phyloP scores from a whole-genome alignment of 2,329 filamentous ascomycete genomes.

The Aspergillus sp. region DNA sequence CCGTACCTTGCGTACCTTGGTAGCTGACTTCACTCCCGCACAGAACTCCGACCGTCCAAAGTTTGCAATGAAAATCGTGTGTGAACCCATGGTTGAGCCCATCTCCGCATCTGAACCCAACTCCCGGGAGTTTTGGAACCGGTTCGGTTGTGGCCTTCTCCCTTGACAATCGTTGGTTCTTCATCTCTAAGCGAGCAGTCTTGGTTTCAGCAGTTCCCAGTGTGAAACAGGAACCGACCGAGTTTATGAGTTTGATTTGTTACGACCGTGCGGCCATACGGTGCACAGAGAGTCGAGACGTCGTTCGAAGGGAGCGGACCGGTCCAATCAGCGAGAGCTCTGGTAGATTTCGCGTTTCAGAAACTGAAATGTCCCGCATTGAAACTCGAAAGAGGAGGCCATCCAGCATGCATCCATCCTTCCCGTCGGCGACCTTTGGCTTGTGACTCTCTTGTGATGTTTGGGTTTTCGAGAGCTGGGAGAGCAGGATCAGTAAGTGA shows the following conservation, averaged over 20 bases:
- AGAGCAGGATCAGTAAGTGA: background rate
- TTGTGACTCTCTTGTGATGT: background rate
- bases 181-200: too few relatives aligned
- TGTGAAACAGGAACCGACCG: background rate
- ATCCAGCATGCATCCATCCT: too few relatives aligned
- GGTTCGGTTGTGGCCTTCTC: background rate
- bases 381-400: too few relatives aligned
- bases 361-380: background rate
- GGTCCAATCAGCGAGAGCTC: background rate
- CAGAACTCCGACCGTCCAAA: background rate
- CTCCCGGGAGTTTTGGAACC: background rate
- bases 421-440: background rate
- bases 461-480: too few relatives aligned
- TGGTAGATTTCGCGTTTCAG: background rate
- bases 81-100: background rate
- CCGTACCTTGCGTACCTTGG: background rate
- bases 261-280: background rate
- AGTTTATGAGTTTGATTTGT: background rate
- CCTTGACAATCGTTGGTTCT: background rate
- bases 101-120: background rate
- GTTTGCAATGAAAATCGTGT: background rate
- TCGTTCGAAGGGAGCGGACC: background rate
- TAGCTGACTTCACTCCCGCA: too few relatives aligned
- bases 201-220: background rate
- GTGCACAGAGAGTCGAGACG: background rate